A percentile compares a stretch with the other conserved stretches of the same genome.
phyloP scores from a whole-genome alignment of 805 yeast genomes.

The Lipomyces spencermartinsiae region DNA sequence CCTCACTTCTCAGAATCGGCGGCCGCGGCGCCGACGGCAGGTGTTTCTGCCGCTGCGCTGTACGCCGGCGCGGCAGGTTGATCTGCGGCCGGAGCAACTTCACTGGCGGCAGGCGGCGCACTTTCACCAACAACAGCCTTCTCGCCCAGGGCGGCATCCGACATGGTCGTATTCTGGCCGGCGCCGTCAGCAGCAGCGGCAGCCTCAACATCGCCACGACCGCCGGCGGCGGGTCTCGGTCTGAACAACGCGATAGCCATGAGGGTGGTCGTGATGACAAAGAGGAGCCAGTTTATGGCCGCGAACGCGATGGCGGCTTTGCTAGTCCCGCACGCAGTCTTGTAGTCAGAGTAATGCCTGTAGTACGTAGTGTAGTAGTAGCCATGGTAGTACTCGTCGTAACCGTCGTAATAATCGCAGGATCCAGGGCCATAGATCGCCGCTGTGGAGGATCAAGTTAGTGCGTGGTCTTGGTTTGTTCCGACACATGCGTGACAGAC shows the following conservation, averaged over 20 bases:
- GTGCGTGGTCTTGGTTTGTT: too few species aligned
- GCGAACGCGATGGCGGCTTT: conserved; percentile 38
- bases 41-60: not conserved
- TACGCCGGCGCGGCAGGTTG: not conserved
- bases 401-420: not conserved
- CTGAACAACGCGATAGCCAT: conserved; percentile 12
- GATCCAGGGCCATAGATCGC: conserved; percentile 2
- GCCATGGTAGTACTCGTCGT: not conserved
- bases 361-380: not conserved
- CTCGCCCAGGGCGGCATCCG: not conserved
- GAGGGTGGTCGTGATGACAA: conserved; percentile 13
- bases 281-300: conserved; percentile 33
- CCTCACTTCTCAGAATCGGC: not conserved
- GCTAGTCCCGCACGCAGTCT: conserved; percentile 30
- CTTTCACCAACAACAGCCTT: not conserved
- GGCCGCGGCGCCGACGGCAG: not conserved
- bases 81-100: too few species aligned
- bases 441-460: not conserved
- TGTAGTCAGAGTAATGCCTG: not conserved
- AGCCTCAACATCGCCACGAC: conserved; percentile 73
- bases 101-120: not conserved
- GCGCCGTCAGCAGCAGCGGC: conserved; percentile 65
- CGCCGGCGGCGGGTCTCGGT: conserved; percentile 86
- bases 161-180: too few species aligned
- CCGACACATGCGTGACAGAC: too few species aligned